These are phyloP conservation scores for Corchorus capsularis DNA, from an alignment of 345 rosid genomes.

Conservation along the genomic window DNA sequence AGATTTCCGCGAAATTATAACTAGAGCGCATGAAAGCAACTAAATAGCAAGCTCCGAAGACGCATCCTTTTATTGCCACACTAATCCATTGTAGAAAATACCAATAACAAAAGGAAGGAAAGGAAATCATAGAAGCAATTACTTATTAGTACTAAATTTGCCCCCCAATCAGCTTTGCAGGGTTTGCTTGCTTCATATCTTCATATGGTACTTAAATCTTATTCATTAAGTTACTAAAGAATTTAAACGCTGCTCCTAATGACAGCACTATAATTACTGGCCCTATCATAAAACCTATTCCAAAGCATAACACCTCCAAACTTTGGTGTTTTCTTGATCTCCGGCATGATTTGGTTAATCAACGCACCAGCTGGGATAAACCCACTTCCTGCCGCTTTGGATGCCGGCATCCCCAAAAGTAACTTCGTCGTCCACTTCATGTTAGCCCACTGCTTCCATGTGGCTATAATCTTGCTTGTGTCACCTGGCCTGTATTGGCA, in stretches of 20 bases:
- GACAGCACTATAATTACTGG: slow-evolving; percentile 53
- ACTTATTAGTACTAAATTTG: no score
- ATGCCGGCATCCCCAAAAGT: slow-evolving; percentile 18
- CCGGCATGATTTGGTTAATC: slow-evolving; percentile 37
- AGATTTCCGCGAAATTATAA: no score
- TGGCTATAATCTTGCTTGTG: not conserved
- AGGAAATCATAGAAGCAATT: no score
- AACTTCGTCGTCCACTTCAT: slow-evolving; percentile 25
- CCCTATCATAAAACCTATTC: slow-evolving; percentile 56
- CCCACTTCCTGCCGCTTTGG: slow-evolving; percentile 15
- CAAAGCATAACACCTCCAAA: slow-evolving; percentile 74
- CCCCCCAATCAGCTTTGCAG: no score
- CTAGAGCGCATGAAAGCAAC: no score
- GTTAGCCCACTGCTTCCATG: slow-evolving; percentile 24
- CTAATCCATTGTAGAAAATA: no score
- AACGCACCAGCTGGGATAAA: slow-evolving; percentile 7
- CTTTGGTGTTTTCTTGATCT: slow-evolving; percentile 40
- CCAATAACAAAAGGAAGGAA: no score
- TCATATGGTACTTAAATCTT: not conserved
- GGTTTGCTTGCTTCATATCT: no score
- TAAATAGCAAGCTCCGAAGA: no score
- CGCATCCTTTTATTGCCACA: no score
- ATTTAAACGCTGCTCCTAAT: slow-evolving; percentile 31
- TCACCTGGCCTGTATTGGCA: slow-evolving; percentile 11
- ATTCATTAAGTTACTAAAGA: not conserved